A percentile compares a stretch with the other conserved stretches of the same genome.
Conservation (phyloP, 2,329 filamentous ascomycete genomes). For the Sordariomycetes sp. region DNA sequence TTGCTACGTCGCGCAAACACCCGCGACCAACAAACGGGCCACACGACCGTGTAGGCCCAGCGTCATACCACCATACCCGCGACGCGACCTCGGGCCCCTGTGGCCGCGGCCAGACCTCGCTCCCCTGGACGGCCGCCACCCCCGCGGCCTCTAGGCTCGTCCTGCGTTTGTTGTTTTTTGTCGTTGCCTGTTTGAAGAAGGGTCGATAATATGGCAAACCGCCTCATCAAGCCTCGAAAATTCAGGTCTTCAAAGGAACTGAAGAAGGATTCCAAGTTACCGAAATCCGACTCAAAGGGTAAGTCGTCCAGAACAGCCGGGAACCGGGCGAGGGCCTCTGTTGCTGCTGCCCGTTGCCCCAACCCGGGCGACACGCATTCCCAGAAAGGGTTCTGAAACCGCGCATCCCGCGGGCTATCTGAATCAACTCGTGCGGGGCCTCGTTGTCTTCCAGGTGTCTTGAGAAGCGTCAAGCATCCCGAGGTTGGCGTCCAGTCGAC, state of each 20-base stretch:
- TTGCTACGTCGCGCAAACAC: not conserved
- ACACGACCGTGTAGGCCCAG: not conserved
- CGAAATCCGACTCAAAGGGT: not conserved
- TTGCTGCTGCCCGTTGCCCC: no score
- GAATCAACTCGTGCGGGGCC: not conserved
- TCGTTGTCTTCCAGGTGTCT: not conserved
- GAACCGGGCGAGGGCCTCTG: no score
- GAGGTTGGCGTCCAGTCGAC: not conserved
- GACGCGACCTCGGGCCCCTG: not conserved
- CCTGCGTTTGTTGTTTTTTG: not conserved
- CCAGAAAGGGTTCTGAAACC: not conserved
- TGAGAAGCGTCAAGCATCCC: not conserved
- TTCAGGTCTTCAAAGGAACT: not conserved
- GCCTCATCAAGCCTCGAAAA: conserved; percentile 4
- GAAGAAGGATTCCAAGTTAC: not conserved
- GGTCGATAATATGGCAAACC: conserved; percentile 1
- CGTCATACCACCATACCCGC: not conserved
- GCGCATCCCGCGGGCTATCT: not conserved
- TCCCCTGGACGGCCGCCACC: not conserved
- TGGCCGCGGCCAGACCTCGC: not conserved
- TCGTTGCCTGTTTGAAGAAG: not conserved
- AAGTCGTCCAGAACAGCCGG: not conserved
- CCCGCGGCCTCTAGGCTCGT: not conserved
- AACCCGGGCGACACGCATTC: not conserved
- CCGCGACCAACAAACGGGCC: not conserved